phyloP scores from a whole-genome alignment of 2,329 filamentous ascomycete species.

The Fonsecaea nubica region DNA sequence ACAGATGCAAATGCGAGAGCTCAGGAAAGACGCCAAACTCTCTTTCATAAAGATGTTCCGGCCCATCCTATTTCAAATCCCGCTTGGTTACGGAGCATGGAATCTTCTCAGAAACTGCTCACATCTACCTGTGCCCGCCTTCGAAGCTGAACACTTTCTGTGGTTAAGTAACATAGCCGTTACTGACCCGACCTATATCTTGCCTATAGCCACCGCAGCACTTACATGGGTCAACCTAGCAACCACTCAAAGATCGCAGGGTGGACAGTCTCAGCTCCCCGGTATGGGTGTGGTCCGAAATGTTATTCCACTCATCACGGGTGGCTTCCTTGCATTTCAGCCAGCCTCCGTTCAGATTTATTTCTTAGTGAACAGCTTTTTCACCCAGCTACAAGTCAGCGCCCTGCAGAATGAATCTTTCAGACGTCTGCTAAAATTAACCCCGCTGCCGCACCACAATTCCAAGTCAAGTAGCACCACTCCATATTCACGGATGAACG shows the following conservation, averaged over 20 bases:
- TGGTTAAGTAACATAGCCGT: slow-evolving; percentile 83
- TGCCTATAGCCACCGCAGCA: slow-evolving; percentile 68
- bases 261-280: slow-evolving; percentile 39
- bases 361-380: slow-evolving; percentile 30
- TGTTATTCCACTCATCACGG: slow-evolving; percentile 60
- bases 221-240: slow-evolving; percentile 65
- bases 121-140: slow-evolving; percentile 76
- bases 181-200: slow-evolving; percentile 76
- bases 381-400: slow-evolving; percentile 24
- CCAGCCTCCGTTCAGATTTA: slow-evolving; percentile 29
- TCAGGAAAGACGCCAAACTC: slow-evolving; percentile 65
- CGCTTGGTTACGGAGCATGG: slow-evolving; percentile 82
- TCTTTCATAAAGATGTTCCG: slow-evolving; percentile 58
- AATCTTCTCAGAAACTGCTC: slow-evolving; percentile 76
- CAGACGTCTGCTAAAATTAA: slow-evolving; percentile 15
- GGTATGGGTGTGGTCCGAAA: slow-evolving; percentile 44
- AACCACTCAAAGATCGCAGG: slow-evolving; percentile 50
- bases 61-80: slow-evolving; percentile 66
- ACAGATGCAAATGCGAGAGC: slow-evolving; percentile 55
- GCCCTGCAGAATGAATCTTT: slow-evolving; percentile 18
- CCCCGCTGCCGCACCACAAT: slow-evolving; percentile 14
- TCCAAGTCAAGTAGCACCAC: neutral
- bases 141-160: slow-evolving; percentile 71
- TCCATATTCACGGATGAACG: slow-evolving; percentile 31
- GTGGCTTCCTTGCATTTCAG: slow-evolving; percentile 41